Conservation (phyloP, 2,329 filamentous ascomycete genomes). For the Hypoxylon sp. region DNA sequence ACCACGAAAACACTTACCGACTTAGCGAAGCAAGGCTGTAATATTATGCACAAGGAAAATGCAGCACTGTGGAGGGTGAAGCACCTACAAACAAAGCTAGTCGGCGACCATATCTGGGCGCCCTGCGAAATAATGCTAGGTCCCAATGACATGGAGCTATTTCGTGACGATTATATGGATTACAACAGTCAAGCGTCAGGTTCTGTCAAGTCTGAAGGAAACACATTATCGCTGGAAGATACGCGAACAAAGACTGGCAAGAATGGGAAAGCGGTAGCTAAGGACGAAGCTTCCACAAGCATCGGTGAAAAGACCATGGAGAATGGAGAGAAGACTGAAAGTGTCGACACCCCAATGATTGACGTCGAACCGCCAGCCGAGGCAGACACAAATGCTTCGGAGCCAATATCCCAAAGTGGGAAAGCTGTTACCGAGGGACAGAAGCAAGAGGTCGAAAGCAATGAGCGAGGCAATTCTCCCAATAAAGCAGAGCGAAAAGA, state of each 20-base stretch:
- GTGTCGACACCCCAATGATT: conserved; percentile 51
- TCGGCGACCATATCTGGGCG: conserved; percentile 80
- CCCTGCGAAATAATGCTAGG: conserved; percentile 72
- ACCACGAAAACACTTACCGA: conserved; percentile 80
- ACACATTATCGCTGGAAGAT: conserved; percentile 44
- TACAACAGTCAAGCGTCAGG: conserved; percentile 41
- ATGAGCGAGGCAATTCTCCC: conserved; percentile 8
- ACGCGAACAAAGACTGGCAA: conserved; percentile 38
- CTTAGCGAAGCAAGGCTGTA: conserved; percentile 76
- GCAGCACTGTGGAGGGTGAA: conserved; percentile 80
- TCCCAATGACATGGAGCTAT: conserved; percentile 69
- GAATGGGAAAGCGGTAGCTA: conserved; percentile 43
- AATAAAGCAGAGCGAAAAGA: conserved; percentile 14
- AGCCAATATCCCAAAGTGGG: conserved; percentile 44
- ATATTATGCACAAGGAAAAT: conserved; percentile 82
- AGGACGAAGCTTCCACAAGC: conserved; percentile 42
- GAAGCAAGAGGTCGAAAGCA: conserved; percentile 10
- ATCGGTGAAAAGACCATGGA: conserved; percentile 28
- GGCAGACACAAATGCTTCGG: conserved; percentile 43
- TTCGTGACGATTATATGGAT: conserved; percentile 62
- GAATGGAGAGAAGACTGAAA: conserved; percentile 32
- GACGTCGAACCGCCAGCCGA: conserved; percentile 45
- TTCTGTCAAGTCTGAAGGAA: conserved; percentile 46
- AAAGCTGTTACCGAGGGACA: conserved; percentile 25
- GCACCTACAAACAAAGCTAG: conserved; percentile 78